Base-by-base conservation (phyloP, 2,329 filamentous ascomycete species). In the Triangularia verruculosa region DNA sequence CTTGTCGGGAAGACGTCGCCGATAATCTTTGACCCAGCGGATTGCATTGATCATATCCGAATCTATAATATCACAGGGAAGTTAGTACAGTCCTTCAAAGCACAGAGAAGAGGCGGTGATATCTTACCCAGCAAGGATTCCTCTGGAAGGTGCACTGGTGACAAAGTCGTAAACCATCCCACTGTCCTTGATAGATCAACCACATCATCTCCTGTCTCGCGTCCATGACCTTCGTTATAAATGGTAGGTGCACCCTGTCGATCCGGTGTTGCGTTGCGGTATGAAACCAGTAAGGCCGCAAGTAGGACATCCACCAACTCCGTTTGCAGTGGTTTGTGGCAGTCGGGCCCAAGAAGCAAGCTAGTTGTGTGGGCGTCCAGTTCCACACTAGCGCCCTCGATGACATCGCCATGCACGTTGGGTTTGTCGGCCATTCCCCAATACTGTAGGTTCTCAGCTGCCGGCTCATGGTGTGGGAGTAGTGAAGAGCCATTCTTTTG, bases 101-200 rank as follows among this genome's bases (percentile, higher is more conserved):
- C 22, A 47, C 12, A 53, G n/a, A 57, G 3, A 30, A n/a, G 11
- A 4, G 3, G 15, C 24, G 28, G 27, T 6, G 25, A 17, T 5
- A 15, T 17, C 66, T 54, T 53, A 65, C 66, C 66, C 15, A 57
- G 59, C 3, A 54, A 56, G 32, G 67, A 67, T 54, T 70, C 68
- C 12, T 69, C 60, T 22, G 64, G 62, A 1, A 67, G 13, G 15
- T 69, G 69, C 0, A 78, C 59, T 0, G 79, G 79, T 17, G 67
- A 74, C 17, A 81, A 69, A 0, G 78, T 78, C 1, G 79, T 80
- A 56, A 81, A 81, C 79, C 79, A 82, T 1, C 79, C 79, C 0
- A 81, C 76, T 0, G 77, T 80, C 0, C 72, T 63, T 0, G 78
- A 78, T 1, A 77, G 60, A 52, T 81, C 74, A 9, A 78, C 67